phyloP scores from a whole-genome alignment of 495 filamentous ascomycete genomes.

The Penicillium lagena region DNA sequence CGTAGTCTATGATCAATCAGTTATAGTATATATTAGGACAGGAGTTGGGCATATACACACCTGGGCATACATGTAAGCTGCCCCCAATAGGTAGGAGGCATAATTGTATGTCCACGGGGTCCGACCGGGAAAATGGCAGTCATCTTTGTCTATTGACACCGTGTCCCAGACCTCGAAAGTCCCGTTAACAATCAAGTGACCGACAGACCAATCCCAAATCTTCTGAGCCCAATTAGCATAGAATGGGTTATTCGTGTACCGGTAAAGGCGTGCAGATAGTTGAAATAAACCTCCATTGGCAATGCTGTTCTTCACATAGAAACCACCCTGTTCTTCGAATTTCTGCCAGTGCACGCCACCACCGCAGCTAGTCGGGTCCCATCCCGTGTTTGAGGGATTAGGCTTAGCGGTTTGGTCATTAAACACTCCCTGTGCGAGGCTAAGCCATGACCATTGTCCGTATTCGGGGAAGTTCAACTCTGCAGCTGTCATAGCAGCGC shows the following conservation, averaged over 20 bases:
- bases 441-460: slow-evolving; percentile 57
- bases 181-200: no score
- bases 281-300: slow-evolving; percentile 67
- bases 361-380: slow-evolving; percentile 41
- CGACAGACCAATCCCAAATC: slow-evolving; percentile 58
- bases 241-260: slow-evolving; percentile 56
- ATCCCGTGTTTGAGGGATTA: slow-evolving; percentile 4
- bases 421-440: slow-evolving; percentile 72
- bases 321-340: slow-evolving; percentile 44
- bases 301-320: slow-evolving; percentile 64
- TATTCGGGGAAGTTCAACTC: slow-evolving; percentile 43
- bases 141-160: not conserved
- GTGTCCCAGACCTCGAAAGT: no score
- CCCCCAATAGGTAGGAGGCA: slow-evolving; percentile 58
- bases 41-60: not conserved
- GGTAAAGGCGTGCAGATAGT: slow-evolving; percentile 59
- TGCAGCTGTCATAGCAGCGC: slow-evolving; percentile 50
- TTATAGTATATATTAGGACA: no score
- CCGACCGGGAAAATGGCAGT: slow-evolving; percentile 21
- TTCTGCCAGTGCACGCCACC: slow-evolving; percentile 55
- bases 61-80: slow-evolving; percentile 66
- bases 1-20: no score
- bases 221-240: slow-evolving; percentile 64
- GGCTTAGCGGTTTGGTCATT: slow-evolving; percentile 54
- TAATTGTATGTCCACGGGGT: slow-evolving; percentile 69